Evolutionary conservation across 148 eudicot genomes (phyloP).

Genomic region (Amaranthus palmeri): DNA sequence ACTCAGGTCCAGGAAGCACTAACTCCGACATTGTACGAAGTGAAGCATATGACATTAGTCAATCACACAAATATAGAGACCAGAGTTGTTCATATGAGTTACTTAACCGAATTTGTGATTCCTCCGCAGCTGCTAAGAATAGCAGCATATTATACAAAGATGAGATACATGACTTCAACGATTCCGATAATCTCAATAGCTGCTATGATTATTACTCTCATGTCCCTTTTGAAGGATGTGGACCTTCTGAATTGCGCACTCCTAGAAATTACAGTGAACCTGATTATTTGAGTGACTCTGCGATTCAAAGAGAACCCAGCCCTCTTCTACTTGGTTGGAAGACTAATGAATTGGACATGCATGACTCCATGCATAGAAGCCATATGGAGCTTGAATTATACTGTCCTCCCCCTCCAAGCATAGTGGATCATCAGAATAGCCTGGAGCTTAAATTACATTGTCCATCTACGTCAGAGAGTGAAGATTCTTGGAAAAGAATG

Average conservation of each 20-base stretch:
- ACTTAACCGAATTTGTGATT: conserved; percentile 12
- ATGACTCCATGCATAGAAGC: conserved; percentile 1
- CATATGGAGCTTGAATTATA: conserved; percentile 21
- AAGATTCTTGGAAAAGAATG: background rate
- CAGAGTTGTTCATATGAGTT: conserved; percentile 12
- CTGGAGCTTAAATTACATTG: conserved; percentile 5
- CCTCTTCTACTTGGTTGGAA: conserved; percentile 44
- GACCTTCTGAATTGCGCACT: conserved; percentile 18
- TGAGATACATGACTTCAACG: conserved; percentile 5
- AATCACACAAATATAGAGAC: conserved; percentile 6
- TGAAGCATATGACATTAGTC: conserved; percentile 6
- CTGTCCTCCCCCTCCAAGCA: conserved; percentile 2
- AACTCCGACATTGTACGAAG: background rate
- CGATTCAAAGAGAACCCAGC: conserved; percentile 9
- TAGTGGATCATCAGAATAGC: conserved; percentile 2
- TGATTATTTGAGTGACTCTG: conserved; percentile 23
- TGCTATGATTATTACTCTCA: conserved; percentile 17
- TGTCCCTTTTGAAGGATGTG: conserved; percentile 20
- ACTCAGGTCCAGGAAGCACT: conserved; percentile 3
- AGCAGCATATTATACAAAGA: conserved; percentile 10
- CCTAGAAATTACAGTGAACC: conserved; percentile 25
- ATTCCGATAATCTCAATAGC: conserved; percentile 16
- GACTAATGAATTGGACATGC: conserved; percentile 5
- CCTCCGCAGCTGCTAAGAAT: conserved; percentile 10
- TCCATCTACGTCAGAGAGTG: conserved; percentile 10